Percentiles rank a stretch among this genome's conserved stretches.
Conservation (phyloP, 352 stramenopile genomes). For the Globisporangium nunn region DNA sequence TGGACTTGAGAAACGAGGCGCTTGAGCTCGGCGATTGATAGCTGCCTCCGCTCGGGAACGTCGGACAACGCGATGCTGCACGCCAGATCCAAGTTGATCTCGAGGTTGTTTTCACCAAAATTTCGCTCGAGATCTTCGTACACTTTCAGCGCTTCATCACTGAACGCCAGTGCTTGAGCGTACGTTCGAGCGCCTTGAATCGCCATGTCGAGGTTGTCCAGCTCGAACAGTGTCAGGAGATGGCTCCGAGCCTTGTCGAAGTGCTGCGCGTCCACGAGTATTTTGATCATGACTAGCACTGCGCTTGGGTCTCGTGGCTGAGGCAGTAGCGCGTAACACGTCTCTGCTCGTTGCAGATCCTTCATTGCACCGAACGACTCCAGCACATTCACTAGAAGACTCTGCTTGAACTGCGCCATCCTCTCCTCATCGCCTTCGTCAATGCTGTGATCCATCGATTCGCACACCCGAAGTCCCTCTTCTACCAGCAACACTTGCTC, state of each 20-base stretch:
- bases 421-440: conserved; percentile 20
- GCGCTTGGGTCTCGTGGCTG: conserved; percentile 21
- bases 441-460: conserved; percentile 31
- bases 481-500: conserved; percentile 42
- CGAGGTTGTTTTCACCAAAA: conserved; percentile 42
- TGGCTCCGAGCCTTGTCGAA: conserved; percentile 41
- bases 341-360: conserved; percentile 55
- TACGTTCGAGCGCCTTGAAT: conserved; percentile 40
- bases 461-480: conserved; percentile 51
- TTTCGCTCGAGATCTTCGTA: conserved; percentile 57
- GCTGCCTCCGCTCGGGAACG: conserved; percentile 13
- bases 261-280: conserved; percentile 37
- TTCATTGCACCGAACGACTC: conserved; percentile 31
- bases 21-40: conserved; percentile 41
- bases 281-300: conserved; percentile 46
- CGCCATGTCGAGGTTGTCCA: conserved; percentile 34
- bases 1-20: conserved; percentile 20
- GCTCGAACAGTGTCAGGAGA: conserved; percentile 46
- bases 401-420: conserved; percentile 31
- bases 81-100: conserved; percentile 64
- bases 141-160: conserved; percentile 42
- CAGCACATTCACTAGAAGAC: conserved; percentile 39
- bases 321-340: conserved; percentile 46
- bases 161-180: conserved; percentile 35
- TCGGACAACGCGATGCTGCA: conserved; percentile 38